Percentiles rank a stretch among this genome's conserved stretches.
Evolutionary conservation across 2,329 filamentous ascomycete species (phyloP).

Genomic region (Fusarium agapanthi): DNA sequence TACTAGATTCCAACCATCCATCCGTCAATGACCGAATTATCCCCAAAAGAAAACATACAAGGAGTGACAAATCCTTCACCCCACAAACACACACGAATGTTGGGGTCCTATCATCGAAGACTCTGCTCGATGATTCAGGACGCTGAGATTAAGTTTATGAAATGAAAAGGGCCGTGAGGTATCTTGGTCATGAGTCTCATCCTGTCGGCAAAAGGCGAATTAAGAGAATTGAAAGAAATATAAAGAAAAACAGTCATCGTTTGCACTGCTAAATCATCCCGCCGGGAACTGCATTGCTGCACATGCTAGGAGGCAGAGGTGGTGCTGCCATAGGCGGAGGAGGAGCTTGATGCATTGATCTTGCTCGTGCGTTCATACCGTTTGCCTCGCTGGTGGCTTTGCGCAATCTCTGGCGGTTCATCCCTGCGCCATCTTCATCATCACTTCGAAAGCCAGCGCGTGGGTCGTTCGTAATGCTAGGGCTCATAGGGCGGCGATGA

Average conservation of each 20-base stretch:
- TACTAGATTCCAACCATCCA: constrained; percentile 32
- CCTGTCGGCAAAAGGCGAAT: constrained; percentile 21
- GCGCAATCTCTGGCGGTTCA: constrained; percentile 52
- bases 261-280: constrained; percentile 55
- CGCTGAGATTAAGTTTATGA: constrained; percentile 24
- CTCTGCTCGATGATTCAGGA: background rate
- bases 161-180: constrained; percentile 31
- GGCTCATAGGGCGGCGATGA: constrained; percentile 36
- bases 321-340: constrained; percentile 39
- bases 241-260: constrained; percentile 8
- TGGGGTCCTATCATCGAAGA: background rate
- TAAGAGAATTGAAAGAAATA: constrained; percentile 22
- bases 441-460: constrained; percentile 49
- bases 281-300: constrained; percentile 49
- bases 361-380: constrained; percentile 43
- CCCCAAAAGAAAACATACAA: constrained; percentile 26
- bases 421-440: constrained; percentile 50
- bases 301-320: constrained; percentile 41
- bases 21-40: constrained; percentile 21
- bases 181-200: constrained; percentile 37
- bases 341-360: constrained; percentile 41
- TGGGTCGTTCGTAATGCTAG: constrained; percentile 31
- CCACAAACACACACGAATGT: constrained; percentile 22
- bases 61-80: constrained; percentile 20
- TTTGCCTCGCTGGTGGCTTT: constrained; percentile 55